Evolutionary conservation across 805 yeast species (phyloP).

Genomic region (Candida schatavii): DNA sequence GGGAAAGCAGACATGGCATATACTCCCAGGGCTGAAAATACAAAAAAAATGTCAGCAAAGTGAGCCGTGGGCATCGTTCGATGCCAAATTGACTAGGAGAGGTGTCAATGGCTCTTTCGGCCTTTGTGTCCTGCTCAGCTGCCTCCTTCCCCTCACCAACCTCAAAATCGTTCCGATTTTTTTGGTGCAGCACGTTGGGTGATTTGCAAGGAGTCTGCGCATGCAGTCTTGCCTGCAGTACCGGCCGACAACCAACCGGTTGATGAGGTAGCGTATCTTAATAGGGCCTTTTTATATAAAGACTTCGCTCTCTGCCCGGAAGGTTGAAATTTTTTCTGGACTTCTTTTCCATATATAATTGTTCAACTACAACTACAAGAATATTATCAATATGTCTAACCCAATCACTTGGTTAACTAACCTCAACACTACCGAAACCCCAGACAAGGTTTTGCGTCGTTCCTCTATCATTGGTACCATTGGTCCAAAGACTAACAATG

Average conservation of each 20-base stretch:
- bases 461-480: slow-evolving; percentile 97
- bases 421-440: slow-evolving; percentile 69
- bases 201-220: too few relatives aligned
- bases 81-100: too few relatives aligned
- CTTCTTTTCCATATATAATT: not conserved
- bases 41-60: too few relatives aligned
- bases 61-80: too few relatives aligned
- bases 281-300: not conserved
- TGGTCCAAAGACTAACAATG: slow-evolving; percentile 96
- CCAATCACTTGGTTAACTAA: slow-evolving; percentile 77
- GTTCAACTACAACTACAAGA: not conserved
- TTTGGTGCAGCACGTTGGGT: too few relatives aligned
- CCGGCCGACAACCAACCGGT: slow-evolving; percentile 9
- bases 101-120: too few relatives aligned
- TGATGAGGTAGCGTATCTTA: slow-evolving; percentile 3
- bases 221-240: slow-evolving; percentile 7
- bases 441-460: slow-evolving; percentile 81
- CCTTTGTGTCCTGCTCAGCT: too few relatives aligned
- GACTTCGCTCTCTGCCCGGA: not conserved
- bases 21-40: too few relatives aligned
- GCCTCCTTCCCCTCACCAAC: too few relatives aligned
- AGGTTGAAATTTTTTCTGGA: not conserved
- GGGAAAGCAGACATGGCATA: too few relatives aligned
- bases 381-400: slow-evolving; percentile 33
- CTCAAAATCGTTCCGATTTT: too few relatives aligned